These are phyloP conservation scores for Diplocarpon rosae DNA, from an alignment of 2,329 filamentous ascomycete species.

Conservation along the genomic window DNA sequence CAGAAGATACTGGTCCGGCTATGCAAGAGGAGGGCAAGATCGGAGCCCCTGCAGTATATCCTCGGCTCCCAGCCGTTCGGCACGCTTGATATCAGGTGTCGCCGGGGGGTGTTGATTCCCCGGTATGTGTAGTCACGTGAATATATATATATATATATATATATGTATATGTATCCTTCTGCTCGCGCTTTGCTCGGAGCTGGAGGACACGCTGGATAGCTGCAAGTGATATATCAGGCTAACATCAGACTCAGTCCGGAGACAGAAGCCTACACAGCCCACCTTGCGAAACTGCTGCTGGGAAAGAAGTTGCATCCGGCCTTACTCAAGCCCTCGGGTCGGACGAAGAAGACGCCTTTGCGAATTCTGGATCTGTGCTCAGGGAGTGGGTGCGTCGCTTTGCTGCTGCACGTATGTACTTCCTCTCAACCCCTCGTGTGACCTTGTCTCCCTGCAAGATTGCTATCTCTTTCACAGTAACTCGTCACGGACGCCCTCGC, in stretches of 20 bases:
- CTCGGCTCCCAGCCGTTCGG: constrained; percentile 85
- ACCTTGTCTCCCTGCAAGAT: background rate
- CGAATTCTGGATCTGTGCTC: constrained; percentile 78
- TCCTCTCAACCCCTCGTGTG: constrained; percentile 24
- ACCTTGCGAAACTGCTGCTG: constrained; percentile 33
- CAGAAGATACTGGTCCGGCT: constrained; percentile 25
- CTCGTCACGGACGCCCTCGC: too few relatives aligned
- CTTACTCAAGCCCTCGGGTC: background rate
- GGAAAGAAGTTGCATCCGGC: background rate
- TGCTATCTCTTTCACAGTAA: constrained; percentile 9
- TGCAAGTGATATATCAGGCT: too few relatives aligned
- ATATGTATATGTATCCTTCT: too few relatives aligned
- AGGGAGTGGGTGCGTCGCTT: constrained; percentile 80
- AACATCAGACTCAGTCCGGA: constrained; percentile 37
- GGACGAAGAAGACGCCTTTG: constrained; percentile 28
- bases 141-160: too few relatives aligned
- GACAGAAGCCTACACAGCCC: constrained; percentile 56
- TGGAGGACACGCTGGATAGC: too few relatives aligned
- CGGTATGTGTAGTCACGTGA: constrained; percentile 35
- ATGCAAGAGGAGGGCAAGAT: constrained; percentile 41
- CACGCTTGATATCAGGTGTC: constrained; percentile 65
- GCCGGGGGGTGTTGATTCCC: constrained; percentile 73
- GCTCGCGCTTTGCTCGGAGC: too few relatives aligned
- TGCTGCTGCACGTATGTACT: constrained; percentile 52
- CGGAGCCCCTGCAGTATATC: constrained; percentile 80